Percentiles rank a stretch among this genome's conserved stretches.
phyloP scores from a whole-genome alignment of 1,284 basidiomycete genomes.

The Apiotrichum siamense region DNA sequence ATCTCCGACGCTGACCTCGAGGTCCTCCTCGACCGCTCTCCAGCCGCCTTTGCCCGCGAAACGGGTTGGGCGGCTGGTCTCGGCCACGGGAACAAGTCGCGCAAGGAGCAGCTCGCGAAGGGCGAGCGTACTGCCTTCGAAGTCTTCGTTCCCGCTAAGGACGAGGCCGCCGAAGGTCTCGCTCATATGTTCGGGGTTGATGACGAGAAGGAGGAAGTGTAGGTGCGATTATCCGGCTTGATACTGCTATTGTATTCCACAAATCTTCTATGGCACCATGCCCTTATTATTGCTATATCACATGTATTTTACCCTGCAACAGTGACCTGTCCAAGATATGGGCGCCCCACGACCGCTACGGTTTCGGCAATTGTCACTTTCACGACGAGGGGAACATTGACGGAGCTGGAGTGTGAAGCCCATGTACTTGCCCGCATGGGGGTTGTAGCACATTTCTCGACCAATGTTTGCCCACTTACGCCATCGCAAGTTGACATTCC shows the following conservation, averaged over 20 bases:
- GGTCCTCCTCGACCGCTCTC: constrained; percentile 71
- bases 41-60: constrained; percentile 69
- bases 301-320: no score
- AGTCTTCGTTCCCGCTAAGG: constrained; percentile 64
- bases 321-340: no score
- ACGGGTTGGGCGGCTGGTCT: constrained; percentile 62
- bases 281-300: no score
- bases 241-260: neutral
- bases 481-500: no score
- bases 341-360: no score
- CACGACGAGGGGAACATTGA: no score
- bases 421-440: no score
- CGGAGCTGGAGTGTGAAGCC: no score
- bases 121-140: constrained; percentile 62
- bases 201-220: constrained; percentile 27
- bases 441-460: no score
- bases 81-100: constrained; percentile 32
- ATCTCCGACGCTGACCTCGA: constrained; percentile 75
- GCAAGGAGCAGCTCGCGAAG: constrained; percentile 42
- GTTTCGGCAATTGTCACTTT: no score
- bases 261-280: neutral
- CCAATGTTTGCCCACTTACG: no score
- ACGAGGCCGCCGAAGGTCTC: constrained; percentile 65
- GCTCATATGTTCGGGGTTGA: constrained; percentile 56
- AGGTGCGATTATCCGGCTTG: neutral